A percentile compares a stretch with the other conserved stretches of the same genome.
These are phyloP conservation scores for Withania somnifera DNA, from an alignment of 305 asterid genomes.

Conservation along the genomic window DNA sequence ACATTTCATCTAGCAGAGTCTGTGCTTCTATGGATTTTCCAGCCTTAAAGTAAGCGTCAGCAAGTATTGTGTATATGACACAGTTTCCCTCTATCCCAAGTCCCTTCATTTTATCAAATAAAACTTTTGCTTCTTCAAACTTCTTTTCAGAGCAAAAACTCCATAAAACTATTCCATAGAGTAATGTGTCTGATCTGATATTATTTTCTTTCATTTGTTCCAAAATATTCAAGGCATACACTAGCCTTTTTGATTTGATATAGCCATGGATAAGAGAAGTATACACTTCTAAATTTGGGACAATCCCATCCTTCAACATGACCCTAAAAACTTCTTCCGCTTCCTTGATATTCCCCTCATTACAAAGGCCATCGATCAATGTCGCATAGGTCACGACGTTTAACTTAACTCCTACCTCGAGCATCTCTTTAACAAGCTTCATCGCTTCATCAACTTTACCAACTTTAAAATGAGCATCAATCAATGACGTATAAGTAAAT, in stretches of 20 bases:
- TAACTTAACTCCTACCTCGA: conserved; percentile 51
- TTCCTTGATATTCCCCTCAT: conserved; percentile 57
- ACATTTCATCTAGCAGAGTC: conserved; percentile 56
- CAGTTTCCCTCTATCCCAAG: conserved; percentile 34
- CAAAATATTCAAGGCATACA: conserved; percentile 47
- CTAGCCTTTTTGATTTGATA: conserved; percentile 50
- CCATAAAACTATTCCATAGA: conserved; percentile 75
- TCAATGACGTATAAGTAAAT: conserved; percentile 66
- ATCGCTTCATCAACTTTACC: conserved; percentile 54
- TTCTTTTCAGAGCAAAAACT: conserved; percentile 57
- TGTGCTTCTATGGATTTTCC: conserved; percentile 65
- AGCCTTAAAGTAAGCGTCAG: conserved; percentile 65
- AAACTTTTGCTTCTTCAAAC: conserved; percentile 49
- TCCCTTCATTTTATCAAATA: conserved; percentile 64
- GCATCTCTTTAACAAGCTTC: conserved; percentile 75
- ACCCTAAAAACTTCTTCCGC: conserved; percentile 66
- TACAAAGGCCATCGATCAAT: conserved; percentile 65
- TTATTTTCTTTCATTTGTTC: conserved; percentile 48
- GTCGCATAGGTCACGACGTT: conserved; percentile 68
- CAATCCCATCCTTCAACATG: conserved; percentile 44
- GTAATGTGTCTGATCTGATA: conserved; percentile 43
- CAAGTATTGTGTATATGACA: conserved; percentile 59
- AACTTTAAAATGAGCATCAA: conserved; percentile 71
- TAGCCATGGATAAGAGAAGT: conserved; percentile 76
- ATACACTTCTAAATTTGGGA: conserved; percentile 53